These are phyloP conservation scores for Boletus sp. DNA, from an alignment of 768 basidiomycete species.

Conservation along the genomic window DNA sequence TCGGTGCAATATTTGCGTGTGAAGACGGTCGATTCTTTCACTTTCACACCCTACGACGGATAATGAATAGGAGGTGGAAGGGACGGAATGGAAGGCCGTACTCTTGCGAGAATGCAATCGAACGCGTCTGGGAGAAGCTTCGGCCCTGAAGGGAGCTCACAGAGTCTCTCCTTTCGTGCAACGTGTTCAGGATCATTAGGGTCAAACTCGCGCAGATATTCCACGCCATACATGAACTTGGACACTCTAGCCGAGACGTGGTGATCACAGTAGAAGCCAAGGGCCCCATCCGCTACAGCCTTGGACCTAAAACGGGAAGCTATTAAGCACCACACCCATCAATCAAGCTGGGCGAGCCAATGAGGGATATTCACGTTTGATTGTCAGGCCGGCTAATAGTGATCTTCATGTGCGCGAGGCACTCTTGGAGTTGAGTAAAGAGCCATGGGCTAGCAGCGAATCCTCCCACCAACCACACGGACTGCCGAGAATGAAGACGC, in stretches of 20 bases:
- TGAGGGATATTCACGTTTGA: slow-evolving; percentile 56
- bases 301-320: slow-evolving; percentile 56
- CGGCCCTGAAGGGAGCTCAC: slow-evolving; percentile 76
- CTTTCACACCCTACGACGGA: slow-evolving; percentile 55
- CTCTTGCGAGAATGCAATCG: slow-evolving; percentile 73
- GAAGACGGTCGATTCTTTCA: slow-evolving; percentile 80
- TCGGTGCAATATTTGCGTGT: slow-evolving; percentile 82
- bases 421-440: slow-evolving; percentile 71
- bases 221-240: slow-evolving; percentile 81
- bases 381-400: slow-evolving; percentile 74
- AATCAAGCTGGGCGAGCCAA: slow-evolving; percentile 5
- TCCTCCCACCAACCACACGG: slow-evolving; percentile 82
- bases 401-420: slow-evolving; percentile 52
- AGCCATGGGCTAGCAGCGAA: slow-evolving; percentile 84
- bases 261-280: slow-evolving; percentile 84
- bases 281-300: slow-evolving; percentile 80
- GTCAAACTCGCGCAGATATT: slow-evolving; percentile 70
- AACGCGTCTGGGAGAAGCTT: slow-evolving; percentile 79
- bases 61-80: slow-evolving; percentile 6
- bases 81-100: slow-evolving; percentile 33
- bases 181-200: slow-evolving; percentile 64
- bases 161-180: slow-evolving; percentile 59
- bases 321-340: slow-evolving; percentile 4
- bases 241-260: slow-evolving; percentile 81
- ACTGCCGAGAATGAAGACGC: slow-evolving; percentile 39